These are phyloP conservation scores for Trichoderma harzianum DNA, from an alignment of 2,329 filamentous ascomycete species.

Conservation along the genomic window DNA sequence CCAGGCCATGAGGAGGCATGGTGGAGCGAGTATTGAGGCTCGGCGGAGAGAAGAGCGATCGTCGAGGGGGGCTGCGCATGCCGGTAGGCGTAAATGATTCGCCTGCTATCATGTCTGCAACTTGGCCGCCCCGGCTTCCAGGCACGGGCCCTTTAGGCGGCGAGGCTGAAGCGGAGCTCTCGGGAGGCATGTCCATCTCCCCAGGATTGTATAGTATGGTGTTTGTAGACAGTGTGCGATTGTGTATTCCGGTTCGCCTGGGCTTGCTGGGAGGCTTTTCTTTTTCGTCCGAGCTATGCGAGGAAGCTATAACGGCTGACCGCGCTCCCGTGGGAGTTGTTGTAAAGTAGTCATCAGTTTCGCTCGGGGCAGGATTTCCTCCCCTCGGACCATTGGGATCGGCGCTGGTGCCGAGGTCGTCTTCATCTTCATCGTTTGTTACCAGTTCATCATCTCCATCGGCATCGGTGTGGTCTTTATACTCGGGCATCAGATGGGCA, in stretches of 20 bases:
- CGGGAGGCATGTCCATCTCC: constrained; percentile 34
- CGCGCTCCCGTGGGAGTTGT: constrained; percentile 46
- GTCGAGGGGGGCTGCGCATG: constrained; percentile 47
- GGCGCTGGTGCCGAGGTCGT: constrained; percentile 48
- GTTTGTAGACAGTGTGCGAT: constrained; percentile 72
- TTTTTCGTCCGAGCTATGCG: constrained; percentile 32
- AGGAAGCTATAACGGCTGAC: constrained; percentile 37
- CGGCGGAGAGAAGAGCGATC: constrained; percentile 38
- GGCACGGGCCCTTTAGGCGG: constrained; percentile 33
- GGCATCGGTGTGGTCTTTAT: constrained; percentile 68
- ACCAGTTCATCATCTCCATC: constrained; percentile 89
- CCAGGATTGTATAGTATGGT: constrained; percentile 82
- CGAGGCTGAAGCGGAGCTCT: constrained; percentile 44
- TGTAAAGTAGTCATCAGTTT: constrained; percentile 52
- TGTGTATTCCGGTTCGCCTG: constrained; percentile 52
- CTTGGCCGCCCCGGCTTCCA: constrained; percentile 27
- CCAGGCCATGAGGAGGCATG: constrained; percentile 37
- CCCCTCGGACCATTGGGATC: constrained; percentile 31
- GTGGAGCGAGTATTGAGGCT: constrained; percentile 57
- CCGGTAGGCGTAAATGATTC: constrained; percentile 37
- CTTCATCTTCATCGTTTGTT: constrained; percentile 72
- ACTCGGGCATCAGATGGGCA: constrained; percentile 34
- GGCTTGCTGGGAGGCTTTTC: constrained; percentile 31
- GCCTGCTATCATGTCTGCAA: constrained; percentile 25
- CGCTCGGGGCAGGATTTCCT: constrained; percentile 32